A percentile compares a stretch with the other conserved stretches of the same genome.
Evolutionary conservation across 306 rosid species (phyloP).

Genomic region (Coriaria nepalensis): DNA sequence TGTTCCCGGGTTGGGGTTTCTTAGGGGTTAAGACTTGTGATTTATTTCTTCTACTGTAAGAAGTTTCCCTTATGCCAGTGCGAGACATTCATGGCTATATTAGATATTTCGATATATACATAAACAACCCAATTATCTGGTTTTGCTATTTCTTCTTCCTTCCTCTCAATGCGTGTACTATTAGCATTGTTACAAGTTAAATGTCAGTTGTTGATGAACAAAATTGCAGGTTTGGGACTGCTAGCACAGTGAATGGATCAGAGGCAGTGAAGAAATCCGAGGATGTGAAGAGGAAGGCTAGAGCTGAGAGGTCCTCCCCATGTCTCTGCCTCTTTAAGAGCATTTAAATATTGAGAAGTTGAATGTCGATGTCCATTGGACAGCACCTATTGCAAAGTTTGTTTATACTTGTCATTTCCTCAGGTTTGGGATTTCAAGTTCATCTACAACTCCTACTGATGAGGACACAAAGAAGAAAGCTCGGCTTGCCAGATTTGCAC

Average conservation of each 20-base stretch:
- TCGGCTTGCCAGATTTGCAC: conserved; percentile 57
- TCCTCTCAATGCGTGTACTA: neutral
- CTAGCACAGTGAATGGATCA: conserved; percentile 27
- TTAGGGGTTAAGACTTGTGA: no score
- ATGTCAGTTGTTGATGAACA: neutral
- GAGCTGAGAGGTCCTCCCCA: conserved; percentile 72
- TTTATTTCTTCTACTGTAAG: no score
- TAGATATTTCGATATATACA: no score
- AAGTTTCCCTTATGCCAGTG: no score
- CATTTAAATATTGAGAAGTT: neutral
- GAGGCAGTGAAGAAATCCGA: conserved; percentile 45
- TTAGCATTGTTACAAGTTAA: no score
- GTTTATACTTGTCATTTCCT: neutral
- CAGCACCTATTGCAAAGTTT: neutral
- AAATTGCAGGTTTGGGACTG: conserved; percentile 51
- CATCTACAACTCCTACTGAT: conserved; percentile 30
- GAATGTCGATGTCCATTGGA: neutral
- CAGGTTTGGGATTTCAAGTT: conserved; percentile 60
- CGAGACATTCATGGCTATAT: no score
- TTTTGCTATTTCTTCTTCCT: neutral
- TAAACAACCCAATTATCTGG: no score
- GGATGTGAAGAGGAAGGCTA: conserved; percentile 73
- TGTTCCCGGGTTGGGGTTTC: no score
- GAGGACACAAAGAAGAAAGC: conserved; percentile 76
- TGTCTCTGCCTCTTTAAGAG: conserved; percentile 2